Conservation (phyloP, 495 filamentous ascomycete species). For the Neohortaea acidophila region DNA sequence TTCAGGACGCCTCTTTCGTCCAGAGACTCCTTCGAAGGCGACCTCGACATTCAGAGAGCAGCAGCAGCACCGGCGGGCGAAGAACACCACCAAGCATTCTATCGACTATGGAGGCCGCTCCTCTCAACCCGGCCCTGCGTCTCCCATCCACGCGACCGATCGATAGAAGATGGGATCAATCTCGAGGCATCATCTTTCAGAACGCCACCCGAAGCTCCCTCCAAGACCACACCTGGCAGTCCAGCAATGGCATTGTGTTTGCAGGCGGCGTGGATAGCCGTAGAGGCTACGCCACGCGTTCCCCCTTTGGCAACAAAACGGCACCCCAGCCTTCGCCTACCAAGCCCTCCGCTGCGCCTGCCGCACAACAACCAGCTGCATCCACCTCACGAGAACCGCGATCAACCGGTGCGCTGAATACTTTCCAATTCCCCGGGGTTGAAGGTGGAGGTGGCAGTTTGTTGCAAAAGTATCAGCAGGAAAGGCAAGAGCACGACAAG, state of each 20-base stretch:
- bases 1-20: conserved; percentile 1
- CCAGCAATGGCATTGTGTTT: not conserved
- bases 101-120: not conserved
- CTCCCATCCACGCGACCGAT: conserved; percentile 2
- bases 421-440: too few relatives aligned
- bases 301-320: too few relatives aligned
- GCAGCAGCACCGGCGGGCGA: not conserved
- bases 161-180: conserved; percentile 8
- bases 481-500: too few relatives aligned
- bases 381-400: too few relatives aligned
- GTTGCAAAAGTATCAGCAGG: too few relatives aligned
- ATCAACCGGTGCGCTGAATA: too few relatives aligned
- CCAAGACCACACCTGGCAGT: not conserved
- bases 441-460: too few relatives aligned
- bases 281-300: not conserved
- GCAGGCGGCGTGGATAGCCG: not conserved
- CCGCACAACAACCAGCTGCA: too few relatives aligned
- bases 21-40: not conserved
- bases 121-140: not conserved
- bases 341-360: too few relatives aligned
- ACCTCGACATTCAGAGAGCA: too few relatives aligned
- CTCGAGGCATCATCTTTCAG: conserved; percentile 7
- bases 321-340: too few relatives aligned
- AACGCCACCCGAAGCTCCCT: not conserved
- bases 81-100: not conserved